These are phyloP conservation scores for Pythium dissotocum DNA, from an alignment of 352 stramenopile genomes.

Conservation along the genomic window DNA sequence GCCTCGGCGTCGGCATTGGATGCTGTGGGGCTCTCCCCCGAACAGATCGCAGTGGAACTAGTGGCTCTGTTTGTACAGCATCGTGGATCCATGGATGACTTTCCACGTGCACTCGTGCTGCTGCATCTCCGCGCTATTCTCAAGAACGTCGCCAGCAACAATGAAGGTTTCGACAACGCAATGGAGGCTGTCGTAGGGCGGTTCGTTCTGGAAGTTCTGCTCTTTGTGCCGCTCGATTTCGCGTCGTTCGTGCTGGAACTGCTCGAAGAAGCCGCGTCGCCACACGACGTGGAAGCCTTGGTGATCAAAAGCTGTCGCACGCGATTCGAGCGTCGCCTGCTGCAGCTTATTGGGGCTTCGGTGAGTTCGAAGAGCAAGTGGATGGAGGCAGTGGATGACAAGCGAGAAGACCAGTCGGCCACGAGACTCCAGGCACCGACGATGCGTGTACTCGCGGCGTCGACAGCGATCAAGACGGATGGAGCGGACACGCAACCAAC, in stretches of 20 bases:
- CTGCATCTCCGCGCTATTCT: constrained; percentile 57
- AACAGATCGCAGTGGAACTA: constrained; percentile 50
- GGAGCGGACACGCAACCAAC: background rate
- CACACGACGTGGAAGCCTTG: constrained; percentile 4
- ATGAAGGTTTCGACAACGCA: background rate
- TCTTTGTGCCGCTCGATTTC: constrained; percentile 56
- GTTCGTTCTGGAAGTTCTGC: constrained; percentile 58
- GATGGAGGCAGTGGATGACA: background rate
- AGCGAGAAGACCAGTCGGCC: background rate
- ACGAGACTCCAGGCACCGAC: background rate
- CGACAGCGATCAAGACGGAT: background rate
- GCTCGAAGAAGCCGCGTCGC: constrained; percentile 26
- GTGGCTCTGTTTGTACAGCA: constrained; percentile 69
- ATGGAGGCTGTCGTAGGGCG: background rate
- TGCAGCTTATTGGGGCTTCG: constrained; percentile 19
- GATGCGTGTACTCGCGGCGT: background rate
- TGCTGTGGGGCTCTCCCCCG: constrained; percentile 18
- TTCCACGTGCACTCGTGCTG: constrained; percentile 68
- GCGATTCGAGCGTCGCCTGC: constrained; percentile 6
- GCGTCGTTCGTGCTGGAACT: constrained; percentile 44
- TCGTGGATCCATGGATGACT: constrained; percentile 40
- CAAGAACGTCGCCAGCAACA: background rate
- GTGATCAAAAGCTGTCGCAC: constrained; percentile 1
- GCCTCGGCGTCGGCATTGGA: constrained; percentile 27
- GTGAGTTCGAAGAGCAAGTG: constrained; percentile 8